Evolutionary conservation across 352 stramenopile species (phyloP), one percentile per base, ranked within the genome.

Genomic region (Phytophthora multivora): DNA sequence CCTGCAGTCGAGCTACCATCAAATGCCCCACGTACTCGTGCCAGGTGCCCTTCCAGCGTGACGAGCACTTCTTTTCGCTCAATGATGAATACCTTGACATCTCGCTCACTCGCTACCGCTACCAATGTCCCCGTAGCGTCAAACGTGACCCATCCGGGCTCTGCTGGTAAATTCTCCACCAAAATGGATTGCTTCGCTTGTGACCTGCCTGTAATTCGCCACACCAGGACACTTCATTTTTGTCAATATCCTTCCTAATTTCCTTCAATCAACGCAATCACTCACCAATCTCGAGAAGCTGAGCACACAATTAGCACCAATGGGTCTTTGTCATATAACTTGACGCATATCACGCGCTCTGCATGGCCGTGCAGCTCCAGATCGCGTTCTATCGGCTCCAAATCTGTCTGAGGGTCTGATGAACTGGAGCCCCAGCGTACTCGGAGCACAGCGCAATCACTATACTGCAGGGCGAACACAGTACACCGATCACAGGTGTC

Each of bases 31-130:
- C 66, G 15, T 70, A 91, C 83, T 12, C 73, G 60, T 5, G 79
- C 82, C 28, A 89, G 35, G 42, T 95, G 83, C 6, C 80, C 86
- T 68, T 95, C 81, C 12, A 95, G 57, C 8, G 83, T 90, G 42
- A 84, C 69, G 31, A 88, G 68, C 25, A 91, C 66, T 10, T 80
- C 80, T 9, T 72, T 60, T 19, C 73, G 59, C 39, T 88, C 77
- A 28, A 92, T 56, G 16, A 85, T 47, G 25, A 83, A 72, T 2
- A 95, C 59, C 26, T 89, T 73, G 3, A 93, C 80, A 48, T 86
- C 57, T 8, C 69, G 55, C 12, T 81, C 74, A 52, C 56, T 72
- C 9, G 72, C 76, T 10, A 93, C 57, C 2, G 83, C 86, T 4
- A 91, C 42, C 11, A 93, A 71, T 2, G 79, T 77, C 0, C 82